A percentile compares a stretch with the other conserved stretches of the same genome.
These are phyloP conservation scores for Xylaria hypoxylon DNA, from an alignment of 2,329 filamentous ascomycete genomes.

Conservation along the genomic window DNA sequence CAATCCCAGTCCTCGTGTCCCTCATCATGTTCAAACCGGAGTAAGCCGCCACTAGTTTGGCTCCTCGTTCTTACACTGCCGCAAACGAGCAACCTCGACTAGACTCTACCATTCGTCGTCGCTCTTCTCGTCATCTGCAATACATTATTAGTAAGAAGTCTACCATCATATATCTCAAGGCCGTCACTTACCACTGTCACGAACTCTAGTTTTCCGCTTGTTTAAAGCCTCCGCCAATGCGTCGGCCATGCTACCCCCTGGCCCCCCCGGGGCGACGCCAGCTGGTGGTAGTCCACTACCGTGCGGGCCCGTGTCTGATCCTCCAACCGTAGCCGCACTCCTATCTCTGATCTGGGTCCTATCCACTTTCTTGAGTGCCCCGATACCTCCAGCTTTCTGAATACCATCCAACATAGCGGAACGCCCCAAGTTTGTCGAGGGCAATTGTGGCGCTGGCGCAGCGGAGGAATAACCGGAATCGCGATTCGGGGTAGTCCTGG, in stretches of 20 bases:
- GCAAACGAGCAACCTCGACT: conserved; percentile 41
- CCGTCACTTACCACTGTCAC: conserved; percentile 84
- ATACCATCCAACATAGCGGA: conserved; percentile 77
- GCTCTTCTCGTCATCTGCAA: conserved; percentile 78
- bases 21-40: conserved; percentile 16
- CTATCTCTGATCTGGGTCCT: conserved; percentile 76
- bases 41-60: conserved; percentile 38
- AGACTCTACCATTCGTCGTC: conserved; percentile 76
- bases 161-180: conserved; percentile 12
- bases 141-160: conserved; percentile 24
- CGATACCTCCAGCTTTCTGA: conserved; percentile 74
- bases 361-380: conserved; percentile 80
- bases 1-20: conserved; percentile 1
- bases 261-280: conserved; percentile 63
- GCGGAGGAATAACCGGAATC: conserved; percentile 69
- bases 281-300: conserved; percentile 65
- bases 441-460: conserved; percentile 59
- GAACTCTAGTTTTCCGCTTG: conserved; percentile 92
- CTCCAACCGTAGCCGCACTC: conserved; percentile 72
- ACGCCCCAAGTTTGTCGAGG: conserved; percentile 60
- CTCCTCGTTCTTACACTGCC: conserved; percentile 28
- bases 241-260: conserved; percentile 78
- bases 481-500: conserved; percentile 63
- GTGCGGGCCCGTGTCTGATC: conserved; percentile 61
- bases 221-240: conserved; percentile 82